phyloP scores from a whole-genome alignment of 345 rosid species.

The Isatis tinctoria region DNA sequence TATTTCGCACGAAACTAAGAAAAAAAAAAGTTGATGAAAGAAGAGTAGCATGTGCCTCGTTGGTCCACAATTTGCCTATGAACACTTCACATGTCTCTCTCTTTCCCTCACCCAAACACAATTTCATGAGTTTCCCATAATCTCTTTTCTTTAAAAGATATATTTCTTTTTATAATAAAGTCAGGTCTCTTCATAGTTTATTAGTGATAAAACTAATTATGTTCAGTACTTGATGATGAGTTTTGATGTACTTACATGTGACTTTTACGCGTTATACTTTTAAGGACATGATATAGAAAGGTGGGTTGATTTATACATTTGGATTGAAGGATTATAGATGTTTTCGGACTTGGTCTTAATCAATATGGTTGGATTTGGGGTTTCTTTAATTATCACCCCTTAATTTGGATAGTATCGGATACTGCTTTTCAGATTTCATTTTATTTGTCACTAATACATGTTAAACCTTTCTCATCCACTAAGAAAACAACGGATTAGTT shows the following conservation, averaged over 20 bases:
- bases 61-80: slow-evolving; percentile 39
- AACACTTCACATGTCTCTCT: slow-evolving; percentile 36
- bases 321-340: neutral
- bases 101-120: slow-evolving; percentile 27
- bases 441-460: neutral
- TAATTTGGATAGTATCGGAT: slow-evolving; percentile 10
- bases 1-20: slow-evolving; percentile 12
- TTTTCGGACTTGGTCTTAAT: slow-evolving; percentile 22
- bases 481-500: neutral
- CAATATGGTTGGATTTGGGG: slow-evolving; percentile 11
- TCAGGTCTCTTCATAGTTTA: slow-evolving; percentile 16
- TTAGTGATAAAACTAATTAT: slow-evolving; percentile 30
- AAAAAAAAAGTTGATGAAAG: slow-evolving; percentile 19
- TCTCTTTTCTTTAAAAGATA: slow-evolving; percentile 17
- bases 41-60: slow-evolving; percentile 31
- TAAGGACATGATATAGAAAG: slow-evolving; percentile 23
- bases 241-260: slow-evolving; percentile 35
- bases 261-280: slow-evolving; percentile 23
- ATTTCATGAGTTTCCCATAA: slow-evolving; percentile 32
- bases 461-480: slow-evolving; percentile 12
- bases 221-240: slow-evolving; percentile 31
- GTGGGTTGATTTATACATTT: slow-evolving; percentile 12
- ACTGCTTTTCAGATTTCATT: neutral
- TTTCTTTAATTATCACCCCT: neutral
- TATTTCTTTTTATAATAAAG: slow-evolving; percentile 21